phyloP scores from a whole-genome alignment of 768 basidiomycete species.

The Agaricus bisporus region DNA sequence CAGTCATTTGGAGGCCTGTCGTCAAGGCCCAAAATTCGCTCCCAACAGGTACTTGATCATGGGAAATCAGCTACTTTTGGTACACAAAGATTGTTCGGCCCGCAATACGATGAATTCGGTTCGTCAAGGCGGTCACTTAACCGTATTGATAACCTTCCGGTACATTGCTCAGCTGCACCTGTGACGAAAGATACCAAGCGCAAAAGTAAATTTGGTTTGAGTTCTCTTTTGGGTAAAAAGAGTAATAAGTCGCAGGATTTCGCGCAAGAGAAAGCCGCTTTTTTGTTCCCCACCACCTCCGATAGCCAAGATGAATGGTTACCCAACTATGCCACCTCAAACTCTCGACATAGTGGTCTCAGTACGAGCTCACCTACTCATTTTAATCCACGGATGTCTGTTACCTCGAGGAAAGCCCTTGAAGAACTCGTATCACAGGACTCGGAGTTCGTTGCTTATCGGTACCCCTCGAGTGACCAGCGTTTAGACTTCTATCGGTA shows the following conservation, averaged over 20 bases:
- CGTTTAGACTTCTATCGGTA: constrained; percentile 52
- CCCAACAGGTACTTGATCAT: constrained; percentile 43
- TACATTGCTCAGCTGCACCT: constrained; percentile 26
- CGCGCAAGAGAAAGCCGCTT: constrained; percentile 7
- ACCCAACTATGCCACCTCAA: constrained; percentile 36
- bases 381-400: constrained; percentile 47
- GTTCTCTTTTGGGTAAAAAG: constrained; percentile 60
- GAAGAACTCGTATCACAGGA: constrained; percentile 84
- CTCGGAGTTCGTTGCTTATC: constrained; percentile 78
- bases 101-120: constrained; percentile 70
- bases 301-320: constrained; percentile 8
- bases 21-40: constrained; percentile 45
- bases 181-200: constrained; percentile 42
- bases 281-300: constrained; percentile 4
- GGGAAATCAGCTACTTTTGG: constrained; percentile 29
- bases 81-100: constrained; percentile 28
- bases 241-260: constrained; percentile 24
- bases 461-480: constrained; percentile 78
- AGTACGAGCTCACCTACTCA: constrained; percentile 27
- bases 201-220: constrained; percentile 68
- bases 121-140: constrained; percentile 55
- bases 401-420: constrained; percentile 62
- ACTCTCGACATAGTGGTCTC: constrained; percentile 45
- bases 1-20: constrained; percentile 73
- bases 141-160: constrained; percentile 31